Evolutionary conservation across 495 filamentous ascomycete genomes (phyloP).

Genomic region (Aspergillus indologenus): DNA sequence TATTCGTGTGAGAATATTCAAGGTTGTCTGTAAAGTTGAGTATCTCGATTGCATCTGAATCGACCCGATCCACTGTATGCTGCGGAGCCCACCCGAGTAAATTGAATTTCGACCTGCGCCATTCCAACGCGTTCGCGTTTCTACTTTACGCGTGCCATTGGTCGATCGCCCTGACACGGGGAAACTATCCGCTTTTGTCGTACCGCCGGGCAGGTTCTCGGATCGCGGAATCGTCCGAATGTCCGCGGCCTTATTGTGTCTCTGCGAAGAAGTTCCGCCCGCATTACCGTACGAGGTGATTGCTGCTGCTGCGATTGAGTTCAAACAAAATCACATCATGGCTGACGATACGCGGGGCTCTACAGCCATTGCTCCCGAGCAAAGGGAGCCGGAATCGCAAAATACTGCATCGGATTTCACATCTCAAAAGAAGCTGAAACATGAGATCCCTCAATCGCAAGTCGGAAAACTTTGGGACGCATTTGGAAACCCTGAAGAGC

Average conservation of each 20-base stretch:
- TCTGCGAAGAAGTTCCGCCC: not conserved
- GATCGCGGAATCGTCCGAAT: constrained; percentile 21
- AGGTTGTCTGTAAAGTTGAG: constrained; percentile 3
- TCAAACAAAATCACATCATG: constrained; percentile 38
- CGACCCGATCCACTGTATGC: constrained; percentile 12
- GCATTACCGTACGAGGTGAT: not conserved
- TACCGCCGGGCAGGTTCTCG: constrained; percentile 5
- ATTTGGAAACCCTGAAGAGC: constrained; percentile 48
- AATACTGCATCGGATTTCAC: constrained; percentile 15
- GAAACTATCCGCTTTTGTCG: constrained; percentile 27
- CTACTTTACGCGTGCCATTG: constrained; percentile 28
- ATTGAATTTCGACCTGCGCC: constrained; percentile 13
- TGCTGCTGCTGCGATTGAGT: not conserved
- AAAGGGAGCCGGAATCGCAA: constrained; percentile 19
- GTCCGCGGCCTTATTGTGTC: constrained; percentile 11
- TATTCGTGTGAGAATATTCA: not conserved
- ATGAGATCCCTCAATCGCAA: constrained; percentile 45
- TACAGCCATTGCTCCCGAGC: constrained; percentile 11
- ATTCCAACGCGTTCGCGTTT: constrained; percentile 41
- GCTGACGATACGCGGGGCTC: constrained; percentile 52
- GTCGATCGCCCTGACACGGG: constrained; percentile 18
- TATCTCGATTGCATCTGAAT: constrained; percentile 26
- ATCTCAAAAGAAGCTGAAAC: constrained; percentile 33
- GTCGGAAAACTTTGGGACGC: constrained; percentile 52
- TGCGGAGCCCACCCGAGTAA: constrained; percentile 9